Percentiles rank a stretch among this genome's conserved stretches.
Conservation (phyloP, 2,329 filamentous ascomycete species). For the Whalleya microplaca region DNA sequence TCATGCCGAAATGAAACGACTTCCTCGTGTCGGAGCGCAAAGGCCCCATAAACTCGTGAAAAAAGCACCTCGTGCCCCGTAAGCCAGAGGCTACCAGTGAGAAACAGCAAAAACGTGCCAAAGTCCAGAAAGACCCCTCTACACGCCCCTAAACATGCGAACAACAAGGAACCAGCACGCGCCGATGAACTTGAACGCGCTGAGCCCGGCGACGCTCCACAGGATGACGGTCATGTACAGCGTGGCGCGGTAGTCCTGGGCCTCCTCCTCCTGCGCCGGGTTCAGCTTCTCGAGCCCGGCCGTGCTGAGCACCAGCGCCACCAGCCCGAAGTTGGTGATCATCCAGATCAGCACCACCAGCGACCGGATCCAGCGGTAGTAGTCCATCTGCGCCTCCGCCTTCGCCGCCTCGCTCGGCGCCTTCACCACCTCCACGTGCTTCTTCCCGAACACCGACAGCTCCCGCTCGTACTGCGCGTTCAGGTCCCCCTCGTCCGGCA, state of each 20-base stretch:
- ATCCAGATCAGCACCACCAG: conserved; percentile 95
- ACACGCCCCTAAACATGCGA: conserved; percentile 78
- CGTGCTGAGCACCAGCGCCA: conserved; percentile 82
- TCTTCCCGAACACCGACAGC: conserved; percentile 71
- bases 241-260: conserved; percentile 62
- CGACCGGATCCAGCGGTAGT: conserved; percentile 94
- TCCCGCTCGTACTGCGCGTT: conserved; percentile 95
- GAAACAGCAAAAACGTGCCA: too few relatives aligned
- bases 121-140: conserved; percentile 29
- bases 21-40: too few relatives aligned
- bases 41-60: too few relatives aligned
- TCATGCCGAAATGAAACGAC: neutral
- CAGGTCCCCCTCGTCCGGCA: conserved; percentile 92
- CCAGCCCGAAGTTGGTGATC: conserved; percentile 89
- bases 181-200: conserved; percentile 84
- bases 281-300: conserved; percentile 76
- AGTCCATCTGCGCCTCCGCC: conserved; percentile 91
- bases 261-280: conserved; percentile 47
- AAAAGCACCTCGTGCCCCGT: too few relatives aligned
- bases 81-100: too few relatives aligned
- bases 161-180: conserved; percentile 92
- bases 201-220: conserved; percentile 85
- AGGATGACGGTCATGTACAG: conserved; percentile 87
- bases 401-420: conserved; percentile 56
- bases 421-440: conserved; percentile 74